Base-by-base conservation (phyloP, 2,329 filamentous ascomycete genomes). In the Pseudohalonectria lignicola region DNA sequence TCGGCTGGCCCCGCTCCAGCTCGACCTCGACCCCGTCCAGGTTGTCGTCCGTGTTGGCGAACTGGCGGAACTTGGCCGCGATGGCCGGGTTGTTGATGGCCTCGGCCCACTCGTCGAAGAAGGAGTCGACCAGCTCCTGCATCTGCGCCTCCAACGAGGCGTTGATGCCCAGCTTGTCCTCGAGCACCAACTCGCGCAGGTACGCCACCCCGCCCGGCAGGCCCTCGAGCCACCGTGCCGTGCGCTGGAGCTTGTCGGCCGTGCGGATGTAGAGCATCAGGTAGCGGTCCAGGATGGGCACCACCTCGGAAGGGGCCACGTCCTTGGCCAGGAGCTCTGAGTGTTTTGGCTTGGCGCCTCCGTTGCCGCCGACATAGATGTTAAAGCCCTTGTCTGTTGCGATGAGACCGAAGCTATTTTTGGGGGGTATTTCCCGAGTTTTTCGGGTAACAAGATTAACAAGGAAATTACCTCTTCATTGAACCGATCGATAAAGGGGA, bases 211-310 rank as follows among this genome's bases (percentile, higher is more conserved):
- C 87, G 5, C 86, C 87, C 0, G 87, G 86, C 0, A 94, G 71
- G 37, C 71, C 74, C 57, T 94, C 87, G 28, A 94, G 67, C 87
- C 87, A 94, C 18, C 86, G 74, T 0, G 87, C 87, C 19, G 87
- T 94, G 36, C 87, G 76, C 59, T 94, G 86, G 1, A 94, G 75
- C 53, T 84, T 87, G 63, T 94, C 87, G 32, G 86, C 87, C 1
- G 88, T 93, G 47, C 86, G 83, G 51, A 94, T 92, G 62, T 94
- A 94, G 66, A 94, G 90, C 62, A 88, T 86, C 18, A 94, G 72
- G 53, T 92, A 94, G 32, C 88, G 79, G 56, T 94, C 88, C 3
- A 94, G 67, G 41, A 94, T 82, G 1, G 85, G 77, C 8, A 94
- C 70, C 8, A 94, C 79, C 50, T 93, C 82, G 37, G 85, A 77